A percentile compares a stretch with the other conserved stretches of the same genome.
phyloP scores from a whole-genome alignment of 257 asterid species.

The Datura wrightii region DNA sequence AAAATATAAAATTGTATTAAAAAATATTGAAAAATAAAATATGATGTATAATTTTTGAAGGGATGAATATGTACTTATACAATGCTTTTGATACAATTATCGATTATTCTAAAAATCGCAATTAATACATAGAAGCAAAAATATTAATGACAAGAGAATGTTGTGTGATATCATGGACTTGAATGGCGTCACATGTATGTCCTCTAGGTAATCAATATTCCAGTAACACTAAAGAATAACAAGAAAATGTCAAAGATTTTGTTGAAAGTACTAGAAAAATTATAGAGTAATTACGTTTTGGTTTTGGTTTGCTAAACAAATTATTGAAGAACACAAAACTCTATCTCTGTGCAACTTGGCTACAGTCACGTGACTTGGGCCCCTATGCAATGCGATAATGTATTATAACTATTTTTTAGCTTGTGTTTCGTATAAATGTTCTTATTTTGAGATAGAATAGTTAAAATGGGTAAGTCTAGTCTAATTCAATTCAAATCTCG shows the following conservation, averaged over 20 bases:
- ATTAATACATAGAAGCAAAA: not conserved
- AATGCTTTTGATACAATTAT: not conserved
- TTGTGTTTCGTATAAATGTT: too few relatives aligned
- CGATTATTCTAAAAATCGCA: not conserved
- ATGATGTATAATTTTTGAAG: too few relatives aligned
- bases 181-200: not conserved
- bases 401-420: not conserved
- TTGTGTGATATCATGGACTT: not conserved
- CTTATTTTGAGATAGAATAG: too few relatives aligned
- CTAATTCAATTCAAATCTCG: too few relatives aligned
- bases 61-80: too few relatives aligned
- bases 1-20: too few relatives aligned
- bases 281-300: not conserved
- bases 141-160: not conserved
- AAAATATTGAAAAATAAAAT: too few relatives aligned
- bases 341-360: not conserved
- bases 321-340: not conserved
- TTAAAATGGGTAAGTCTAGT: too few relatives aligned
- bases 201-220: constrained; percentile 11
- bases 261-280: not conserved
- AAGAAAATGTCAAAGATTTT: constrained; percentile 7
- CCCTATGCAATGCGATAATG: not conserved
- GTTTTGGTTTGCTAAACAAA: constrained; percentile 21
- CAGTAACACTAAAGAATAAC: not conserved
- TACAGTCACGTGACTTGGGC: constrained; percentile 5